Percentiles rank a stretch among this genome's conserved stretches.
Conservation (phyloP, 352 stramenopile genomes). For the Paralagenidium karlingii region DNA sequence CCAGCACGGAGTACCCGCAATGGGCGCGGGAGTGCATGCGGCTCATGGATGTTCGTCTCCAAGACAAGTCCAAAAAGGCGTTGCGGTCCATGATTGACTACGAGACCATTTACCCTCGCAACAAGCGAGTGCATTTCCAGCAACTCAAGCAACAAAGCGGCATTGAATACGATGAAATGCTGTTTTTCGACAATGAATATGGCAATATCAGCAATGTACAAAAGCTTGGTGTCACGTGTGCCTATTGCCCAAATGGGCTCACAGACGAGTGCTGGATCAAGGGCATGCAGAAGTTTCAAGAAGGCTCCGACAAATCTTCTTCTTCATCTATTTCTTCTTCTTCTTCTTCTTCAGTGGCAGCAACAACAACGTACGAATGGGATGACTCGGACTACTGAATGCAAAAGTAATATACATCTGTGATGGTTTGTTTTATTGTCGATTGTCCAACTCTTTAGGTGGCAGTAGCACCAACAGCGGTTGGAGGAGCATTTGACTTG, state of each 20-base stretch:
- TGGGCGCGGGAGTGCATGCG: conserved; percentile 72
- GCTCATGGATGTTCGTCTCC: conserved; percentile 39
- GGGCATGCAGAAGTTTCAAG: conserved; percentile 59
- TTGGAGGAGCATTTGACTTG: too few relatives aligned
- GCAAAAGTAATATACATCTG: too few relatives aligned
- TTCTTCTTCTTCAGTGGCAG: too few relatives aligned
- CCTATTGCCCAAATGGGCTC: conserved; percentile 67
- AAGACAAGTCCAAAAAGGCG: conserved; percentile 13
- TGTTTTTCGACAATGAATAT: conserved; percentile 94
- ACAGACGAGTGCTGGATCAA: conserved; percentile 47
- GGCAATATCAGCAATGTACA: conserved; percentile 66
- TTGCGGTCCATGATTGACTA: conserved; percentile 59
- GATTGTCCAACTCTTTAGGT: too few relatives aligned
- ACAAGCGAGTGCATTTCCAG: conserved; percentile 88
- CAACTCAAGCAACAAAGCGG: conserved; percentile 80
- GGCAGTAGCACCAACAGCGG: too few relatives aligned
- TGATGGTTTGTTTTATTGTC: too few relatives aligned
- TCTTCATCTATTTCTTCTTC: too few relatives aligned
- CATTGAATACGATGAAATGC: conserved; percentile 89
- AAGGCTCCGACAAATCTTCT: too few relatives aligned
- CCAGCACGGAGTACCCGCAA: conserved; percentile 51
- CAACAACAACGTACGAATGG: too few relatives aligned
- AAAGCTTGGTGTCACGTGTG: conserved; percentile 56
- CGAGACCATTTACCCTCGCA: conserved; percentile 72
- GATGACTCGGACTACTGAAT: too few relatives aligned